phyloP scores from a whole-genome alignment of 2,329 filamentous ascomycete species.

The Acrodontium crateriforme region DNA sequence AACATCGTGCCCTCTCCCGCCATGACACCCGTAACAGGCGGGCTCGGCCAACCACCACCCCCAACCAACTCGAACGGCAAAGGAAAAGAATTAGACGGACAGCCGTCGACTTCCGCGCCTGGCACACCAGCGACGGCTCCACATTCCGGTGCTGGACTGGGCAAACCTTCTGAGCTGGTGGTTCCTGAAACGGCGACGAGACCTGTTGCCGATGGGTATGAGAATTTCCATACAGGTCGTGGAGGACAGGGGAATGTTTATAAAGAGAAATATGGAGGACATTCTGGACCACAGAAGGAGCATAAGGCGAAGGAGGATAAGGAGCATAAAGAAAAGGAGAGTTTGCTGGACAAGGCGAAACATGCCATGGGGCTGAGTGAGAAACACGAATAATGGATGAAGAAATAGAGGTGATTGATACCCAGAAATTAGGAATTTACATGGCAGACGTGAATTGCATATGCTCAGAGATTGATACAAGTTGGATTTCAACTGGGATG shows the following conservation, averaged over 20 bases:
- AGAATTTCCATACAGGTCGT: slow-evolving; percentile 36
- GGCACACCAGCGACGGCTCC: slow-evolving; percentile 6
- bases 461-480: no score
- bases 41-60: no score
- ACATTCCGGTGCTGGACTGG: not conserved
- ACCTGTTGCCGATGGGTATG: slow-evolving; percentile 13
- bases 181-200: slow-evolving; percentile 31
- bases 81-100: no score
- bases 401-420: not conserved
- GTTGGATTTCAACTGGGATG: no score
- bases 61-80: no score
- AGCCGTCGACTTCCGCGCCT: no score
- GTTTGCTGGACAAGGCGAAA: slow-evolving; percentile 32
- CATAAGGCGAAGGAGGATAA: slow-evolving; percentile 10
- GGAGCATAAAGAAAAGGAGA: slow-evolving; percentile 19
- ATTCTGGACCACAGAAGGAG: slow-evolving; percentile 23
- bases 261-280: slow-evolving; percentile 35
- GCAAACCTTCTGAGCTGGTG: slow-evolving; percentile 24
- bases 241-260: slow-evolving; percentile 35
- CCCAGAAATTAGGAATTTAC: not conserved
- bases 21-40: slow-evolving; percentile 11
- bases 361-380: slow-evolving; percentile 18
- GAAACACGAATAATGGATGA: slow-evolving; percentile 13
- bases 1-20: slow-evolving; percentile 25
- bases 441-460: not conserved